phyloP scores from a whole-genome alignment of 1,139 yeast species.

The Maudiozyma humilis region DNA sequence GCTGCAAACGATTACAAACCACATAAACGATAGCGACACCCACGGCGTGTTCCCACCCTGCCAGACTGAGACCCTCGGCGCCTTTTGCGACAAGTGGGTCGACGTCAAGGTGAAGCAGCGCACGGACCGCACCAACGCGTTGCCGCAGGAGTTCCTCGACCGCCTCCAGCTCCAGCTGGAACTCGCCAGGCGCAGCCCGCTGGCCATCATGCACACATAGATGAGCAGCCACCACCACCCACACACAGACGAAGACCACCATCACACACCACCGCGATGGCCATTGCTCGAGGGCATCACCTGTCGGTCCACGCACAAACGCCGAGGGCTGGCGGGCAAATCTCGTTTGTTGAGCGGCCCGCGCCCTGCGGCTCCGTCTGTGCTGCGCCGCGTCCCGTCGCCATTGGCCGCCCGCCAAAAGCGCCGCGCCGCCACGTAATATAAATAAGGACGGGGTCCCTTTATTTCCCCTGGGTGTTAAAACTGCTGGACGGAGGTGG shows the following conservation, averaged over 20 bases:
- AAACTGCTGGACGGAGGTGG: too few species aligned
- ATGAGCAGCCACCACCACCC: too few species aligned
- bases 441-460: too few species aligned
- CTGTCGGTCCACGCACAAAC: too few species aligned
- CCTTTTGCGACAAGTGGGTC: conserved; percentile 24
- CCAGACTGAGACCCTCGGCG: conserved; percentile 17
- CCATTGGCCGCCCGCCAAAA: background rate
- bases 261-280: too few species aligned
- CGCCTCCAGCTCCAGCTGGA: conserved; percentile 4
- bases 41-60: conserved; percentile 7
- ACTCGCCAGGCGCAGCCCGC: conserved; percentile 2
- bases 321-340: too few species aligned
- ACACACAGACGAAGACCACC: too few species aligned
- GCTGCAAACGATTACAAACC: conserved; percentile 17
- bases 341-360: background rate
- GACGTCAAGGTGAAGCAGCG: conserved; percentile 8
- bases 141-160: background rate
- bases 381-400: too few species aligned
- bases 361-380: background rate
- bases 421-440: too few species aligned
- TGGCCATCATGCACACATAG: conserved; percentile 4
- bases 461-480: too few species aligned
- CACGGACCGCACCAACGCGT: background rate
- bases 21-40: conserved; percentile 13
- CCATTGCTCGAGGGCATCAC: too few species aligned